These are phyloP conservation scores for Lactifluus rugatus DNA, from an alignment of 768 basidiomycete species.

Conservation along the genomic window DNA sequence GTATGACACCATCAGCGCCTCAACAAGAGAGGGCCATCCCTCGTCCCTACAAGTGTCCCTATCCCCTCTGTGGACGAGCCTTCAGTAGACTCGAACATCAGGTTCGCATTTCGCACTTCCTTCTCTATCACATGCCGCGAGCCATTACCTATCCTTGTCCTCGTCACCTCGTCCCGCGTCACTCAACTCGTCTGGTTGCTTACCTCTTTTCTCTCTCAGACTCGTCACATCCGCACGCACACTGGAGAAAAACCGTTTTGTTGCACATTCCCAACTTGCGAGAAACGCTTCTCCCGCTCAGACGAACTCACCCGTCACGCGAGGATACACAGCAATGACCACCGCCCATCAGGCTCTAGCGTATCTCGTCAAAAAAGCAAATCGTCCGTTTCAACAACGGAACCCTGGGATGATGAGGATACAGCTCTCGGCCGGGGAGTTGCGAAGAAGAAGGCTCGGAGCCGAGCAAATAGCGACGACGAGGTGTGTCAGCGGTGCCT, in stretches of 20 bases:
- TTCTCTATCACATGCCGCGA: background rate
- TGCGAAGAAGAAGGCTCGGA: constrained; percentile 46
- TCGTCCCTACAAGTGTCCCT: constrained; percentile 95
- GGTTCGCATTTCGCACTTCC: constrained; percentile 35
- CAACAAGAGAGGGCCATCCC: constrained; percentile 26
- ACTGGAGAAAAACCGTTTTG: constrained; percentile 97
- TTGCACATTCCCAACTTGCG: constrained; percentile 89
- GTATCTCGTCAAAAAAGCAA: constrained; percentile 5
- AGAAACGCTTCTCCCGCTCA: constrained; percentile 96
- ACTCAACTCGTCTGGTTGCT: background rate
- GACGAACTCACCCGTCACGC: constrained; percentile 97
- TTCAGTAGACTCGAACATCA: constrained; percentile 96
- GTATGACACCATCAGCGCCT: background rate
- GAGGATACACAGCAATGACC: constrained; percentile 76
- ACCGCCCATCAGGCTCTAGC: constrained; percentile 20
- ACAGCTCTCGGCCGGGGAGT: background rate
- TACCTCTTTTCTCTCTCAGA: constrained; percentile 41
- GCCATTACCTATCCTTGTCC: background rate
- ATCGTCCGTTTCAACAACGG: constrained; percentile 3
- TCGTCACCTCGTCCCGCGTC: too few species aligned
- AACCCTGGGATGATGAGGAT: constrained; percentile 18
- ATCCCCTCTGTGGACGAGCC: constrained; percentile 82
- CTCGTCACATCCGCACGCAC: constrained; percentile 95
- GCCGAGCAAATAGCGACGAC: constrained; percentile 71
- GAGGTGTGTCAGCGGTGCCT: constrained; percentile 48